These are phyloP conservation scores for Lichenothelia convexa DNA, from an alignment of 495 filamentous ascomycete species.

Conservation along the genomic window DNA sequence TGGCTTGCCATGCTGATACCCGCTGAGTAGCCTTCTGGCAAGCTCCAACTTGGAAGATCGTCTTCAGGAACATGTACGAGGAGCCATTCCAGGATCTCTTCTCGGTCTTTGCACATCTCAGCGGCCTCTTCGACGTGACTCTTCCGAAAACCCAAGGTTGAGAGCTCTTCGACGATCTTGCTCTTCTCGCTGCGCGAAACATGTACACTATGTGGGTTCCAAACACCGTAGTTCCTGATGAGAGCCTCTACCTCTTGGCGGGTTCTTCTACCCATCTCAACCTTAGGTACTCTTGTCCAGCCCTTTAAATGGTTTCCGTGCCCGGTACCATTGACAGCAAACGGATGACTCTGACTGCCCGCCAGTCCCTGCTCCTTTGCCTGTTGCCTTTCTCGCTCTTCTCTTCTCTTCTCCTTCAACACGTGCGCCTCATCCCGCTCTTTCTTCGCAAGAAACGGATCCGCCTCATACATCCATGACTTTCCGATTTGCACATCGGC, in stretches of 20 bases:
- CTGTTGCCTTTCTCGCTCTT: conserved; percentile 17
- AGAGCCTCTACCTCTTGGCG: conserved; percentile 60
- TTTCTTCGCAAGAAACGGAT: conserved; percentile 66
- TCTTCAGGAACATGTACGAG: conserved; percentile 94
- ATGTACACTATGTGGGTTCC: conserved; percentile 62
- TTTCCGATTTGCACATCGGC: conserved; percentile 57
- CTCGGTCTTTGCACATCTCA: conserved; percentile 71
- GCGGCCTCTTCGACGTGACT: conserved; percentile 83
- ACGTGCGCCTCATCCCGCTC: conserved; percentile 61
- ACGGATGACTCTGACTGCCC: conserved; percentile 2
- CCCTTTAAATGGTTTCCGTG: conserved; percentile 33
- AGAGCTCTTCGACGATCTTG: conserved; percentile 54
- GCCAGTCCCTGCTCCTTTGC: conserved; percentile 5
- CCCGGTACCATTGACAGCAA: neutral
- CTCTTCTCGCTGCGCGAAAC: conserved; percentile 38
- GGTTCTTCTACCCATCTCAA: conserved; percentile 74
- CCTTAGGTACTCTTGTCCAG: conserved; percentile 72
- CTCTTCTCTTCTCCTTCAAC: conserved; percentile 48
- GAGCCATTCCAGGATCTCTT: conserved; percentile 85
- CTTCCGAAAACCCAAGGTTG: conserved; percentile 58
- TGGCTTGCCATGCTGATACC: conserved; percentile 68
- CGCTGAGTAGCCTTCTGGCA: conserved; percentile 77
- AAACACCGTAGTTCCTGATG: conserved; percentile 55
- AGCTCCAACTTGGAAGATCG: conserved; percentile 72
- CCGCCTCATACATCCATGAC: conserved; percentile 87